Percentiles rank a stretch among this genome's conserved stretches.
Evolutionary conservation across 768 basidiomycete species (phyloP).

Genomic region (Kwoniella newhampshirensis): DNA sequence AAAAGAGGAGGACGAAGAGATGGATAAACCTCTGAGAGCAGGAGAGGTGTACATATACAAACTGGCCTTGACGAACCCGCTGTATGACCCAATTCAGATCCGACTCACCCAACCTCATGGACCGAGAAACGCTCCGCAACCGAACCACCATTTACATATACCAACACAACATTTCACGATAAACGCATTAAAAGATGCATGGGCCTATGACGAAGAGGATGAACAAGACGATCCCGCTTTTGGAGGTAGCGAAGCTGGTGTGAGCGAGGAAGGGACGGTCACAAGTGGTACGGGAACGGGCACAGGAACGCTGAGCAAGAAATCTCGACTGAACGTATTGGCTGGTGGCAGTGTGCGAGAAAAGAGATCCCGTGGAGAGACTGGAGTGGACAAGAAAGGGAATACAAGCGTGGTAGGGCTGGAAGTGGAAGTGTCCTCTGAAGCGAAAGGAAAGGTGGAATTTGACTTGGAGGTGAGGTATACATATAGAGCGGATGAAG

Average conservation of each 20-base stretch:
- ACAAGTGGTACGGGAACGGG: conserved; percentile 3
- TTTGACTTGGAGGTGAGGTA: conserved; percentile 84
- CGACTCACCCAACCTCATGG: conserved; percentile 63
- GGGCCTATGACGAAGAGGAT: conserved; percentile 97
- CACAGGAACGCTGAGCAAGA: conserved; percentile 53
- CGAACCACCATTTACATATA: conserved; percentile 61
- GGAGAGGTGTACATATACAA: conserved; percentile 70
- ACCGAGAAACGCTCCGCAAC: conserved; percentile 48
- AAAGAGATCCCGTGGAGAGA: conserved; percentile 58
- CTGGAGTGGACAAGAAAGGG: conserved; percentile 81
- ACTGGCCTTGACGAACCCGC: conserved; percentile 85
- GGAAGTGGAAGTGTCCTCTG: conserved; percentile 79
- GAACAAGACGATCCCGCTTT: conserved; percentile 57
- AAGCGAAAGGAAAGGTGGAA: conserved; percentile 71
- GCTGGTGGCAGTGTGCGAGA: conserved; percentile 22
- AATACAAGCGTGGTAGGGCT: conserved; percentile 91
- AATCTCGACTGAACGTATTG: conserved; percentile 29
- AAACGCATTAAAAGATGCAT: conserved; percentile 89
- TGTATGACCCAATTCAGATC: conserved; percentile 93
- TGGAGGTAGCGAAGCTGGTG: conserved; percentile 57
- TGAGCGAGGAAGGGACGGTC: conserved; percentile 54
- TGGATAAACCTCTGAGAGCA: conserved; percentile 22
- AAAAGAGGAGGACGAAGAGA: conserved; percentile 39
- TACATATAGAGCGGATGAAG: conserved; percentile 87
- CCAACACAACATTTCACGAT: conserved; percentile 77